Evolutionary conservation across 805 yeast genomes (phyloP).

Genomic region (Candida ascalaphidarum): DNA sequence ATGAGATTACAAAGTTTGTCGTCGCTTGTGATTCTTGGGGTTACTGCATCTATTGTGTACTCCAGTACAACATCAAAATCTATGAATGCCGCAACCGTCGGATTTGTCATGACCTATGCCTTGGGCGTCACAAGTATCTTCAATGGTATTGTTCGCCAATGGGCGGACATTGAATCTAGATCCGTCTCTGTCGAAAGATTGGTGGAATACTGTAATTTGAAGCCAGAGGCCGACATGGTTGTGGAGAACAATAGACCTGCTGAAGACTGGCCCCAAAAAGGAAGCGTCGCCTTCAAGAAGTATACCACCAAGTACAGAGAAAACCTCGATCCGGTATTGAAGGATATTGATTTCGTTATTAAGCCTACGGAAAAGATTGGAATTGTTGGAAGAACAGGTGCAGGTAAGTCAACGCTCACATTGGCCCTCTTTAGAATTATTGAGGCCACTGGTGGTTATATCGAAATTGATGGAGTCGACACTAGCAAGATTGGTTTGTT

Average conservation of each 20-base stretch:
- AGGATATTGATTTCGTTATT: slow-evolving; percentile 13
- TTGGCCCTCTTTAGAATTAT: slow-evolving; percentile 20
- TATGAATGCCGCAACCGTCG: slow-evolving; percentile 10
- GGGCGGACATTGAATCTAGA: slow-evolving; percentile 11
- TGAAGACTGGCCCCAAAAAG: slow-evolving; percentile 13
- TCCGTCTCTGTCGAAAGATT: slow-evolving; percentile 11
- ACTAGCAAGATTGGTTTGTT: slow-evolving; percentile 15
- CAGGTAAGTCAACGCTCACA: slow-evolving; percentile 20
- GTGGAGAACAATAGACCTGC: slow-evolving; percentile 7
- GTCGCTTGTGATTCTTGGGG: slow-evolving; percentile 12
- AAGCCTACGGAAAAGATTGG: slow-evolving; percentile 18
- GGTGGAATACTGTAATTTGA: slow-evolving; percentile 10
- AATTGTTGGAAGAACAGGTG: slow-evolving; percentile 23
- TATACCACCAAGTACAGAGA: slow-evolving; percentile 17
- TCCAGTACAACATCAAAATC: slow-evolving; percentile 4
- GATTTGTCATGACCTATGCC: slow-evolving; percentile 12
- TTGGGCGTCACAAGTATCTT: slow-evolving; percentile 8
- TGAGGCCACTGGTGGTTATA: slow-evolving; percentile 16
- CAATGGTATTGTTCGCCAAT: slow-evolving; percentile 9
- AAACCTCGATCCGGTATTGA: slow-evolving; percentile 17
- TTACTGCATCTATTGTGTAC: slow-evolving; percentile 11
- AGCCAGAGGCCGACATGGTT: slow-evolving; percentile 7
- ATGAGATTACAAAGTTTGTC: slow-evolving; percentile 15
- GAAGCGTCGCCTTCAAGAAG: slow-evolving; percentile 13
- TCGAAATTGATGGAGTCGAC: slow-evolving; percentile 14